Evolutionary conservation across 148 eudicot species (phyloP), one percentile per base, ranked within the genome.

Genomic region (Fagopyrum tataricum): DNA sequence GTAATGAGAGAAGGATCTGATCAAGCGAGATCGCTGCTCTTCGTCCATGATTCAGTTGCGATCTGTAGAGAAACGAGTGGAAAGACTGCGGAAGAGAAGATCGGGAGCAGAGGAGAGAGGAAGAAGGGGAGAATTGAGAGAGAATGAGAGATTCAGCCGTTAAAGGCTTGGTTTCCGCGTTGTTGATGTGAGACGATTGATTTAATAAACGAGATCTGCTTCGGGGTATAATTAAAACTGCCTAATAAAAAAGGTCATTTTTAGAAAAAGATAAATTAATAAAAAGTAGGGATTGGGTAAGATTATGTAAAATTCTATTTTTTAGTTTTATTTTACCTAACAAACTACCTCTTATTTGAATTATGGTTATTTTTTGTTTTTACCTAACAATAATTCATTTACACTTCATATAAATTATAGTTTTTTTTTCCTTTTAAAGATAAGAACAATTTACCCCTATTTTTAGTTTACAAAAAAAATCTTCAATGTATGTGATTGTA

Each of bases 1-100:
- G 75, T 86, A 85, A 41, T 56, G 75, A 44, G 93, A 74, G 71
- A 85, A 77, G 43, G 85, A 81, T 49, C 81, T 26, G 13, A 90
- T 82, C 59, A 87, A 78, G 59, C 78, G 78, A 42, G 87, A 72
- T 48, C 76, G 78, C 66, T 87, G 91, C 66, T 79, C 72, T 52
- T 87, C 75, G 48, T 86, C 86, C 96, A 90, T 90, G 69, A 64
- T 39, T 64, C 7, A 37, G 69, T 6, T 64, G 39, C 26, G 69
- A 64, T 64, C 69, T 64, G 69, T 43, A 64, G 41, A 39, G 13
- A 64, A 18, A 13, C 20, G 69, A 64, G 69, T 64, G 42, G 43
- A 39, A 14, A 39, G 39, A 64, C 69, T 31, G 69, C 44, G 14
- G 69, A 64, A 13, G 69, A 64, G 69, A 6, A 64, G 69, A 64